Conservation (phyloP, 2,329 filamentous ascomycete genomes). For the Colletotrichum nymphaeae region DNA sequence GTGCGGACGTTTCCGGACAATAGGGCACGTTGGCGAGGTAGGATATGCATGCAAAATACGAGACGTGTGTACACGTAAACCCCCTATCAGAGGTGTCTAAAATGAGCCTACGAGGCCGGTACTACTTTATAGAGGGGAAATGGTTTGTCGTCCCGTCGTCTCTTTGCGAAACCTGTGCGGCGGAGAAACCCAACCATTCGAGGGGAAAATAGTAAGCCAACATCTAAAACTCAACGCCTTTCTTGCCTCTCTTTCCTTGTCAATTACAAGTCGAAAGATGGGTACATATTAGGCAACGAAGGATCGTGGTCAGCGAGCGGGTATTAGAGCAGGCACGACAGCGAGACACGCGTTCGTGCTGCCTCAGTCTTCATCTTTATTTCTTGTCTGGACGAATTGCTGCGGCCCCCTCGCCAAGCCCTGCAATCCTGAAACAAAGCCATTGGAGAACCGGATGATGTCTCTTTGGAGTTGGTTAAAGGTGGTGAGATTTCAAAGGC, state of each 20-base stretch:
- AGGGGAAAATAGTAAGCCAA: background rate
- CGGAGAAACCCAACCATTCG: background rate
- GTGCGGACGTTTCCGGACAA: background rate
- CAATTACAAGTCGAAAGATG: background rate
- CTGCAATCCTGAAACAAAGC: slow-evolving; percentile 16
- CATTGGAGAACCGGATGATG: slow-evolving; percentile 7
- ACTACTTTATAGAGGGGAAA: background rate
- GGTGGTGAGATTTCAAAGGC: background rate
- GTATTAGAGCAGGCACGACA: background rate
- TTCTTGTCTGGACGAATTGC: background rate
- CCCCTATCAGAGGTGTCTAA: background rate
- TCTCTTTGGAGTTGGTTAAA: background rate
- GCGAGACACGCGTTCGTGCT: background rate
- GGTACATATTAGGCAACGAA: background rate
- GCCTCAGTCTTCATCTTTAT: background rate
- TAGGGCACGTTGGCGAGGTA: background rate
- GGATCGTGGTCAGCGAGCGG: background rate
- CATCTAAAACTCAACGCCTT: background rate
- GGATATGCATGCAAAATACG: background rate
- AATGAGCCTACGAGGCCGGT: background rate
- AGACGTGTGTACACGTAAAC: background rate
- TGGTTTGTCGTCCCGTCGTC: background rate
- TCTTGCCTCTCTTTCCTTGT: background rate
- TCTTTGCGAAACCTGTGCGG: background rate
- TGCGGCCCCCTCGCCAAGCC: slow-evolving; percentile 12